Conservation (phyloP, 176 grass and related monocot genomes). For the Otatea glauca region DNA sequence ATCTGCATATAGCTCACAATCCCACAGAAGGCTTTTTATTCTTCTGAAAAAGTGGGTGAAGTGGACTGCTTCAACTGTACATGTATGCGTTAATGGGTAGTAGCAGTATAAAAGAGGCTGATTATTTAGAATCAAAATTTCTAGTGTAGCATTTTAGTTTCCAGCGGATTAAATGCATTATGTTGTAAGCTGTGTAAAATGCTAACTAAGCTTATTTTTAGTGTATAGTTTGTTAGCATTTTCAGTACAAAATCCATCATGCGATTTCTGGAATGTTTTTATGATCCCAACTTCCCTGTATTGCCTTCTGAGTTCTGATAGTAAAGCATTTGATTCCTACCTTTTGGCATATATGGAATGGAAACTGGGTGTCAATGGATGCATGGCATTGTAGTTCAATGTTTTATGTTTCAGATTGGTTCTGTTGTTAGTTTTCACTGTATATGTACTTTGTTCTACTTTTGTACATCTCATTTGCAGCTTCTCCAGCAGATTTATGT, state of each 20-base stretch:
- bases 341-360: neutral
- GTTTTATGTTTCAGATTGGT: neutral
- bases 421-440: neutral
- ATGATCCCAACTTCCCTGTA: neutral
- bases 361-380: neutral
- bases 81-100: constrained; percentile 54
- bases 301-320: constrained; percentile 5
- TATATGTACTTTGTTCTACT: constrained; percentile 1
- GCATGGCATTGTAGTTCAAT: neutral
- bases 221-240: constrained; percentile 23
- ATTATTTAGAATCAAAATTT: constrained; percentile 48
- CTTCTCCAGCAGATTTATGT: neutral
- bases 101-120: constrained; percentile 30
- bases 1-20: constrained; percentile 54
- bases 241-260: neutral
- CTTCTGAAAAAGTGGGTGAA: constrained; percentile 57
- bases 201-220: constrained; percentile 40
- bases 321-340: neutral
- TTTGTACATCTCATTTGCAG: neutral
- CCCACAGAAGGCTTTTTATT: constrained; percentile 43
- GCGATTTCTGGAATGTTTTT: neutral
- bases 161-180: constrained; percentile 33
- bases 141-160: constrained; percentile 41
- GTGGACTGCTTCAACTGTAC: constrained; percentile 53
- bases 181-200: constrained; percentile 47